Conservation (phyloP, 2,329 filamentous ascomycete genomes). For the Alternaria infectoria region DNA sequence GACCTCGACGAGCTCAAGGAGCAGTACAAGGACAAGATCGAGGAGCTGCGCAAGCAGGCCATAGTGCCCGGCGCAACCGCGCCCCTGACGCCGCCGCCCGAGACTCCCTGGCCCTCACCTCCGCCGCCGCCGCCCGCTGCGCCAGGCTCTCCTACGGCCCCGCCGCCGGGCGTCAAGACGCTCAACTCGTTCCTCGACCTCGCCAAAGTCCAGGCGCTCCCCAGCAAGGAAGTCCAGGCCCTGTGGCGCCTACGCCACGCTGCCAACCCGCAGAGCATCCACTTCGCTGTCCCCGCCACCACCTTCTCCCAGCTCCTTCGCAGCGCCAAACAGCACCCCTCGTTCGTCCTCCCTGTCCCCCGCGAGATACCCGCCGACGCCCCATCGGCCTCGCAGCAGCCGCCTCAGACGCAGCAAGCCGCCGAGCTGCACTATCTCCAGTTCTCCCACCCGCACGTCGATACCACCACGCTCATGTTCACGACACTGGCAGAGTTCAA, state of each 20-base stretch:
- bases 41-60: slow-evolving; percentile 71
- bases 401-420: slow-evolving; percentile 57
- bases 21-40: slow-evolving; percentile 85
- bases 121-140: slow-evolving; percentile 29
- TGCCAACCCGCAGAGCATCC: slow-evolving; percentile 74
- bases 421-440: slow-evolving; percentile 96
- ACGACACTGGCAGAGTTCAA: slow-evolving; percentile 95
- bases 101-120: slow-evolving; percentile 35
- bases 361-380: slow-evolving; percentile 55
- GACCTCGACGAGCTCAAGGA: slow-evolving; percentile 78
- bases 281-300: slow-evolving; percentile 75
- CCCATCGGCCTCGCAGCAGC: slow-evolving; percentile 12
- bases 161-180: slow-evolving; percentile 63
- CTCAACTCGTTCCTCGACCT: slow-evolving; percentile 78
- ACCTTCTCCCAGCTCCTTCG: slow-evolving; percentile 77
- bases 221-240: slow-evolving; percentile 80
- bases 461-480: slow-evolving; percentile 73
- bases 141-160: slow-evolving; percentile 36
- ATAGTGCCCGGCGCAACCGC: slow-evolving; percentile 60
- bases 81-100: slow-evolving; percentile 39
- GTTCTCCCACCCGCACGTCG: slow-evolving; percentile 83
- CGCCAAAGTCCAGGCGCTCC: slow-evolving; percentile 74
- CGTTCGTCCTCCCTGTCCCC: slow-evolving; percentile 89
- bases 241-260: slow-evolving; percentile 92
- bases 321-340: slow-evolving; percentile 76